These are phyloP conservation scores for Syzygium jambos DNA, from an alignment of 345 rosid species.

Conservation along the genomic window DNA sequence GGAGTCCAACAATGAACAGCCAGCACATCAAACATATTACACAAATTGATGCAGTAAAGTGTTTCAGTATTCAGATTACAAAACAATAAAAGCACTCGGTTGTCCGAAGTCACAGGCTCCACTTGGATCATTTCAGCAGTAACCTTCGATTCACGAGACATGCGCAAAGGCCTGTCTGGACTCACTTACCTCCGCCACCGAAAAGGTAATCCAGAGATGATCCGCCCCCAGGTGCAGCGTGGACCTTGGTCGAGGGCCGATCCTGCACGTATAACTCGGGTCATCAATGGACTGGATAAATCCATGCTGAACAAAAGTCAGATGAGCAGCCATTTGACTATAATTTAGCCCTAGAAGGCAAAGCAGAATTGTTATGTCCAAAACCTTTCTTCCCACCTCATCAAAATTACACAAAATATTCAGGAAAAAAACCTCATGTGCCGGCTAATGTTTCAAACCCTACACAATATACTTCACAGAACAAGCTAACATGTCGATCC, in stretches of 20 bases:
- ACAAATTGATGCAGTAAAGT: neutral
- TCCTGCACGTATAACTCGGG: neutral
- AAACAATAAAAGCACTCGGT: neutral
- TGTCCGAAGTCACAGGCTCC: neutral
- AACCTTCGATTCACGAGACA: neutral
- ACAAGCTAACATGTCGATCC: neutral
- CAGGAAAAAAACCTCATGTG: neutral
- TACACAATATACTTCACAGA: neutral
- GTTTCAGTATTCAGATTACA: neutral
- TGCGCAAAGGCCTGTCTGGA: neutral
- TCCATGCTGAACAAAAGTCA: neutral
- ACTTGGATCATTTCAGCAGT: neutral
- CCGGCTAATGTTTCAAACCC: neutral
- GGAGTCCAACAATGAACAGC: neutral
- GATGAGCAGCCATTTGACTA: neutral
- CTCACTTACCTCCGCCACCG: slow-evolving; percentile 8
- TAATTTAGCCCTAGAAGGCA: neutral
- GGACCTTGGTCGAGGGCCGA: slow-evolving; percentile 16
- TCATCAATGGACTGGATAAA: neutral
- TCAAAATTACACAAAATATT: neutral
- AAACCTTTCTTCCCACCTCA: neutral
- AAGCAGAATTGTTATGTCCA: neutral
- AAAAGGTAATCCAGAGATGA: slow-evolving; percentile 13
- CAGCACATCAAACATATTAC: neutral
- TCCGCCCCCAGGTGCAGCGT: slow-evolving; percentile 10